phyloP scores from a whole-genome alignment of 306 rosid genomes.

The Pueraria montana region DNA sequence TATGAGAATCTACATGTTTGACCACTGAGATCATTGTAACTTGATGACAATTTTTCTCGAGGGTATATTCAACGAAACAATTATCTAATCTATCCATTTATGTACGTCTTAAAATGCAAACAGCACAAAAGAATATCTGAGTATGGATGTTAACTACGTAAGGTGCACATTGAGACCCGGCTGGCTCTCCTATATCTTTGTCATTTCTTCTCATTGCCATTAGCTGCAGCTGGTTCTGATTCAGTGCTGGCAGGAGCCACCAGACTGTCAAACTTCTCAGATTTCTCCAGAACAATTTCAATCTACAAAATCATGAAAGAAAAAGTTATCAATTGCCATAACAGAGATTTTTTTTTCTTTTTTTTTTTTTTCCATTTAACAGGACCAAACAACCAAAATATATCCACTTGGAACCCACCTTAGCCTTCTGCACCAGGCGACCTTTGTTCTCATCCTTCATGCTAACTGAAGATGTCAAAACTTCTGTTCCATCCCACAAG shows the following conservation, averaged over 20 bases:
- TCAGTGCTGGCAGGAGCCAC: constrained; percentile 60
- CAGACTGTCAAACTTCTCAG: constrained; percentile 82
- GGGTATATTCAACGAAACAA: neutral
- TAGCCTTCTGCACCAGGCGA: constrained; percentile 90
- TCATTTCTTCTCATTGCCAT: constrained; percentile 55
- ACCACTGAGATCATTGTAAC: constrained; percentile 34
- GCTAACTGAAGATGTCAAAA: constrained; percentile 88
- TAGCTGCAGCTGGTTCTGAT: constrained; percentile 55
- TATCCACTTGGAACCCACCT: constrained; percentile 56
- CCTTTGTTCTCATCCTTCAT: constrained; percentile 93
- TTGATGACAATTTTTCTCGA: neutral
- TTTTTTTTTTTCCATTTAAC: neutral
- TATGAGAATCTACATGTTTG: constrained; percentile 55
- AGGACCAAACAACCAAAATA: neutral
- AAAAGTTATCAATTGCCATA: neutral
- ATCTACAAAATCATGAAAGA: constrained; percentile 61
- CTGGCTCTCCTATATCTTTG: too few relatives aligned
- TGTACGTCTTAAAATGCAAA: constrained; percentile 51
- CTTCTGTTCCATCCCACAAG: constrained; percentile 64
- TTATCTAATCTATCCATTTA: constrained; percentile 42
- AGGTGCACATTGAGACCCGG: constrained; percentile 50
- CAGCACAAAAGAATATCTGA: constrained; percentile 41
- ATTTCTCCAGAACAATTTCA: constrained; percentile 91
- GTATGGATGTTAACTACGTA: constrained; percentile 61
- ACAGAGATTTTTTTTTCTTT: neutral